Evolutionary conservation across 2,329 filamentous ascomycete species (phyloP).

Genomic region (Calonectria pteridis): DNA sequence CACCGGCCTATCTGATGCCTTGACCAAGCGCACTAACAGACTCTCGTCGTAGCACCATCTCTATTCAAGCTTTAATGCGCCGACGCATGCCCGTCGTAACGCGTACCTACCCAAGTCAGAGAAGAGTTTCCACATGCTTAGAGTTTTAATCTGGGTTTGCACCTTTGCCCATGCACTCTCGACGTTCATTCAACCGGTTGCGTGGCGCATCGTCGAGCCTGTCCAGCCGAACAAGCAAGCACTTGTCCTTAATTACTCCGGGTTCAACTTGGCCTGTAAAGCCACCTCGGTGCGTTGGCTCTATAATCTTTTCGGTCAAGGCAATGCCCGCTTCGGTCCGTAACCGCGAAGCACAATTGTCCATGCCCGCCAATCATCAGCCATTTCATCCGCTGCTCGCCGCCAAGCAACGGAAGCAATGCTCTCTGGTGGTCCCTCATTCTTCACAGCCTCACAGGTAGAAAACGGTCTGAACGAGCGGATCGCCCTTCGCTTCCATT

Average conservation of each 20-base stretch:
- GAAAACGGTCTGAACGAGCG: not conserved
- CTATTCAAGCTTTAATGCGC: not conserved
- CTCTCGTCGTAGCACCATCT: not conserved
- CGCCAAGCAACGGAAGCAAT: slow-evolving; percentile 10
- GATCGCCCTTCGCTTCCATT: not conserved
- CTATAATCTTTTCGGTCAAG: not conserved
- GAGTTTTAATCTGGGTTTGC: not conserved
- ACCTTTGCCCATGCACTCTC: not conserved
- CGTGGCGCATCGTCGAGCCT: not conserved
- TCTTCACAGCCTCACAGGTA: not conserved
- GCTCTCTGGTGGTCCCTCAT: not conserved
- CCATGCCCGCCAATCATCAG: not conserved
- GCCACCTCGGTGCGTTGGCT: not conserved
- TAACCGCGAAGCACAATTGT: not conserved
- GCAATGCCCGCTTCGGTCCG: not conserved
- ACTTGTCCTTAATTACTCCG: not conserved
- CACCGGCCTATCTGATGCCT: not conserved
- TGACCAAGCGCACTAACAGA: not conserved
- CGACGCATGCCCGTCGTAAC: not conserved
- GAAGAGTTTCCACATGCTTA: not conserved
- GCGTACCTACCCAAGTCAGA: not conserved
- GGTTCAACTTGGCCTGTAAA: not conserved
- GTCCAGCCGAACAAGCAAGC: not conserved
- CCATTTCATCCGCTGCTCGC: not conserved
- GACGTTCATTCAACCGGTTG: not conserved